phyloP scores from a whole-genome alignment of 495 filamentous ascomycete species.

The Polyplosphaeria fusca region DNA sequence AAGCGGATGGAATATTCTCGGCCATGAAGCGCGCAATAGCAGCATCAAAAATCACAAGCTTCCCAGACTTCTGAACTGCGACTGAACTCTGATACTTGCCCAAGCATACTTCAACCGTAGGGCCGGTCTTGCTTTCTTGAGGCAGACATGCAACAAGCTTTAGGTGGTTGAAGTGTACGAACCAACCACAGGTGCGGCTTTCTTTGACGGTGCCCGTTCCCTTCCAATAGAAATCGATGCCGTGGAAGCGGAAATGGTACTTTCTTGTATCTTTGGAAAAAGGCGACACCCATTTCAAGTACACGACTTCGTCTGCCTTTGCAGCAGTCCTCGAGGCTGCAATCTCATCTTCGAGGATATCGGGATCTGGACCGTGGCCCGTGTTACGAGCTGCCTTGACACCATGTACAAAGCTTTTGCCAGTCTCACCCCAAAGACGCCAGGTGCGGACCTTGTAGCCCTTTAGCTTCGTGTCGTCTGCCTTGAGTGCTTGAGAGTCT shows the following conservation, averaged over 20 bases:
- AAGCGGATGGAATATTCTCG: conserved; percentile 1
- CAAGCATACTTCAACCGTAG: conserved; percentile 18
- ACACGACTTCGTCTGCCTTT: conserved; percentile 27
- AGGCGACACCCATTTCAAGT: conserved; percentile 27
- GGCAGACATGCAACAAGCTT: conserved; percentile 25
- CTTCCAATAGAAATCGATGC: conserved; percentile 32
- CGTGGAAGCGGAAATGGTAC: conserved; percentile 21
- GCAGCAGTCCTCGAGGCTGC: not conserved
- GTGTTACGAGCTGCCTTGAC: conserved; percentile 19
- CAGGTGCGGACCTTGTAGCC: conserved; percentile 34
- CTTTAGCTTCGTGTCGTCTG: conserved; percentile 12
- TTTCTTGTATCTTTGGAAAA: conserved; percentile 18
- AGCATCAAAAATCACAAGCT: conserved; percentile 26
- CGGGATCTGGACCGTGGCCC: conserved; percentile 11
- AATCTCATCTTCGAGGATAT: conserved; percentile 1
- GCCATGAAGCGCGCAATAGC: conserved; percentile 13
- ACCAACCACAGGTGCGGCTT: conserved; percentile 7
- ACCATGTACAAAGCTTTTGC: conserved; percentile 19
- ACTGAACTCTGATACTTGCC: conserved; percentile 26
- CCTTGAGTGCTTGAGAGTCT: conserved; percentile 10
- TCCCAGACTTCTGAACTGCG: conserved; percentile 14
- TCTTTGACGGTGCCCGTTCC: conserved; percentile 23
- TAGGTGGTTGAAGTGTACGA: conserved; percentile 18
- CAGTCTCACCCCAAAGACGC: conserved; percentile 32
- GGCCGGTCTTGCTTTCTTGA: not conserved